phyloP scores from a whole-genome alignment of 1,139 yeast genomes.

The Eremothecium cymbalariae region DNA sequence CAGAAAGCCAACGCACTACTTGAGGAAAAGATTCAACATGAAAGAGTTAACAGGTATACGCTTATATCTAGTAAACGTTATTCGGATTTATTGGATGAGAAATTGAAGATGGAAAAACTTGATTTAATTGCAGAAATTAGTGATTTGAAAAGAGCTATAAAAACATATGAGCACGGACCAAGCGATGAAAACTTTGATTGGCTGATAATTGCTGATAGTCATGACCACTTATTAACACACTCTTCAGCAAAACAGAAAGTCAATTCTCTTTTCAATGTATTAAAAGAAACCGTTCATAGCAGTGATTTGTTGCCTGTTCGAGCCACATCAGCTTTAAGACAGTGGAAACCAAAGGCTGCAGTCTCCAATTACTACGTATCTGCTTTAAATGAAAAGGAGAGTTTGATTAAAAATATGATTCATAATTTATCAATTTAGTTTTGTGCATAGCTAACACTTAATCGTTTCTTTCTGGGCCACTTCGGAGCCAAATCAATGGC shows the following conservation, averaged over 20 bases:
- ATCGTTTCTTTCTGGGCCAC: slow-evolving; percentile 44
- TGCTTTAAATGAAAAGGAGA: slow-evolving; percentile 1
- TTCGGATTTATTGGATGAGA: slow-evolving; percentile 8
- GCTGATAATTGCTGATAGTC: no score
- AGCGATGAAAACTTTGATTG: slow-evolving; percentile 2
- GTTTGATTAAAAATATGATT: slow-evolving; percentile 1
- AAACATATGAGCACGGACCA: no score
- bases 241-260: not conserved
- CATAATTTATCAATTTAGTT: not conserved
- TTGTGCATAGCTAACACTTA: not conserved
- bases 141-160: slow-evolving; percentile 10
- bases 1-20: not conserved
- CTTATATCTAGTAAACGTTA: slow-evolving; percentile 7
- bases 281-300: not conserved
- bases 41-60: slow-evolving; percentile 3
- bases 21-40: slow-evolving; percentile 3
- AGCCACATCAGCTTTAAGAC: not conserved
- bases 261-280: not conserved
- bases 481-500: slow-evolving; percentile 64
- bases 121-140: slow-evolving; percentile 15
- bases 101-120: slow-evolving; percentile 9
- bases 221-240: not conserved
- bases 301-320: slow-evolving; percentile 2
- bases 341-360: slow-evolving; percentile 2
- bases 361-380: slow-evolving; percentile 1